These are phyloP conservation scores for Cronartium ribicola DNA, from an alignment of 1,284 basidiomycete genomes.

Conservation along the genomic window DNA sequence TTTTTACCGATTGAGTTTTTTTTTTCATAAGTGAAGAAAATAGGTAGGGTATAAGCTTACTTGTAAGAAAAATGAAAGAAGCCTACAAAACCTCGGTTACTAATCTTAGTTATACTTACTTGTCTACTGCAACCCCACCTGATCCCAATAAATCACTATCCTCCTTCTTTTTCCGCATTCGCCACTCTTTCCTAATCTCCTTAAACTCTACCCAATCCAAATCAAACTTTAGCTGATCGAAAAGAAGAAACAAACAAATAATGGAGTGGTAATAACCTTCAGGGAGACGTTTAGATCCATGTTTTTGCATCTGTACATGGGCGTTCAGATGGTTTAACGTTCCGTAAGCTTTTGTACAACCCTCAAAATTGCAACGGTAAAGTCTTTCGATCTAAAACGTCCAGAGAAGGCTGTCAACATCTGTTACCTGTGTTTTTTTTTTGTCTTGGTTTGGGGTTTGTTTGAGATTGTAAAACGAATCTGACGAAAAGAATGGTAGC, in stretches of 20 bases:
- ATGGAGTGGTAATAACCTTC: constrained; percentile 59
- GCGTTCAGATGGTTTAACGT: constrained; percentile 88
- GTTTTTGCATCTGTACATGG: constrained; percentile 90
- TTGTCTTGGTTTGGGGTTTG: background rate
- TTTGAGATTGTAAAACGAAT: no score
- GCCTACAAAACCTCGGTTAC: no score
- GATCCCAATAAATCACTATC: no score
- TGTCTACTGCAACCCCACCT: no score
- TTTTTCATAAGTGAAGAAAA: no score
- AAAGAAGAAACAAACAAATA: constrained; percentile 22
- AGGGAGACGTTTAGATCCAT: constrained; percentile 75
- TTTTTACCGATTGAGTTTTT: no score
- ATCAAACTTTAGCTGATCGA: background rate
- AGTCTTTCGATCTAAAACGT: constrained; percentile 72
- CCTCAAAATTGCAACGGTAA: constrained; percentile 74
- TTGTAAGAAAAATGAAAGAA: no score
- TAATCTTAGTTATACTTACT: no score
- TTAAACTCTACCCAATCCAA: constrained; percentile 72
- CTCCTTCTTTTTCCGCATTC: constrained; percentile 80
- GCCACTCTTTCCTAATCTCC: constrained; percentile 91
- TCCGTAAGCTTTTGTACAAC: constrained; percentile 66
- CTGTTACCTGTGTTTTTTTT: background rate
- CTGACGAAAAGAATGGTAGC: no score
- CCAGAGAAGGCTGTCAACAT: no score
- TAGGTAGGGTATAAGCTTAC: no score